Evolutionary conservation across 2,329 filamentous ascomycete genomes (phyloP).

Genomic region (Emmonsiellopsis sp.): DNA sequence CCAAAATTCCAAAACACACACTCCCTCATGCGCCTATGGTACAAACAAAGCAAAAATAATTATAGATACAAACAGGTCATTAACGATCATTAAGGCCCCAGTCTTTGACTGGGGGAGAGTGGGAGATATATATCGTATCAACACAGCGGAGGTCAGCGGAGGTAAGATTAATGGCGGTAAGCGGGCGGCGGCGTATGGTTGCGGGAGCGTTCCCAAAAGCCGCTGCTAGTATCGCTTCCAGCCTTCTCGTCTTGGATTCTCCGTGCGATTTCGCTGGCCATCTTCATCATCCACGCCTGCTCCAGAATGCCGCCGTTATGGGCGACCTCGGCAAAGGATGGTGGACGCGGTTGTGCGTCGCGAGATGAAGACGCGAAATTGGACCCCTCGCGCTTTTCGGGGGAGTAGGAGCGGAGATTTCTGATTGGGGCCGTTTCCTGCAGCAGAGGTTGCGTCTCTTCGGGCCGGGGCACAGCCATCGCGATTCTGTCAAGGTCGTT

Average conservation of each 20-base stretch:
- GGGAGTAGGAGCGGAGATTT: not conserved
- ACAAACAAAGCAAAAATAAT: constrained; percentile 2
- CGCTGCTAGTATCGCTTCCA: constrained; percentile 24
- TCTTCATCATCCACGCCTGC: constrained; percentile 48
- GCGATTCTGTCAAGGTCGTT: not conserved
- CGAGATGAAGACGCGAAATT: not conserved
- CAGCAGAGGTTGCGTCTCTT: not conserved
- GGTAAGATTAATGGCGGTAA: constrained; percentile 29
- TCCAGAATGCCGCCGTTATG: constrained; percentile 33
- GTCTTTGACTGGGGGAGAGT: no score
- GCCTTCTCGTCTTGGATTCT: constrained; percentile 80
- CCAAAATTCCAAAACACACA: not conserved
- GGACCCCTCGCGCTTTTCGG: not conserved
- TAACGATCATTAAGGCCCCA: not conserved
- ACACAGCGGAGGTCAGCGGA: no score
- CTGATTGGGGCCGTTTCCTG: not conserved
- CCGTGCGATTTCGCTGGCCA: constrained; percentile 79
- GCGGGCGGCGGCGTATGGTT: constrained; percentile 36
- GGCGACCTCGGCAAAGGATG: constrained; percentile 7
- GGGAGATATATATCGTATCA: no score
- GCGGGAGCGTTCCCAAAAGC: constrained; percentile 29
- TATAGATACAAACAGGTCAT: not conserved
- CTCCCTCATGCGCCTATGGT: not conserved
- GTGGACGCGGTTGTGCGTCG: not conserved
- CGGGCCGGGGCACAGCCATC: not conserved